Evolutionary conservation across 2,329 filamentous ascomycete genomes (phyloP), one percentile per base, ranked within the genome.

Genomic region (Cladobotryum protrusum): DNA sequence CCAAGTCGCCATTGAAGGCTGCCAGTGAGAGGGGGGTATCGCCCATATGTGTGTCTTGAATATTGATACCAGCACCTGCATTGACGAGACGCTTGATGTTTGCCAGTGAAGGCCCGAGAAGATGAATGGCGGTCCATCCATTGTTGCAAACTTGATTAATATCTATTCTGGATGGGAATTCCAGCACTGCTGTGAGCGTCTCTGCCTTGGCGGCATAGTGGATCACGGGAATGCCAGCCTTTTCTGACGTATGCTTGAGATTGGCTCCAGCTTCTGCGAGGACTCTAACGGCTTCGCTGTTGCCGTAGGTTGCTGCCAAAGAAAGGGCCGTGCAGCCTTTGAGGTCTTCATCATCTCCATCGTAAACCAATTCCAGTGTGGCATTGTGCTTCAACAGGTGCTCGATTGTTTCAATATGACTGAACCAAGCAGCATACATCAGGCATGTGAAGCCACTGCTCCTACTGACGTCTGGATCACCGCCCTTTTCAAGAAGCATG

Each of bases 261-360:
- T 54, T 13, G 8, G 52, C 52, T 39, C 52, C 52, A 7, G 35
- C 39, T 12, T 54, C 52, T 4, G 49, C 52, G n/a, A 54, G 32
- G 2, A 48, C 19, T 24, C 45, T 45, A 34, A 52, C 36, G 1
- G 43, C 29, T 0, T 48, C 41, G 14, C 24, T 29, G 17, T 46
- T 18, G 2, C 17, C 45, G 12, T 42, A 20, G 3, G 35, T 20
- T 14, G 19, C 49, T n/a, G 52, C 52, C 14, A 43, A 48, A 12
- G 24, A 13, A 7, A 54, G 29, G n/a, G 52, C 44, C 45, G 52
- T 54, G 41, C 48, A 48, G 0, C 52, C 52, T 14, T 12, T 40
- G 17, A 45, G 41, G 17, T 9, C 33, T 13, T 44, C 49, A 18
- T 51, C 52, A 11, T 45, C 45, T 18, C 37, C 45, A 12, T 43